Conservation (phyloP, 2,329 filamentous ascomycete genomes). For the Sporothrix brasiliensis region DNA sequence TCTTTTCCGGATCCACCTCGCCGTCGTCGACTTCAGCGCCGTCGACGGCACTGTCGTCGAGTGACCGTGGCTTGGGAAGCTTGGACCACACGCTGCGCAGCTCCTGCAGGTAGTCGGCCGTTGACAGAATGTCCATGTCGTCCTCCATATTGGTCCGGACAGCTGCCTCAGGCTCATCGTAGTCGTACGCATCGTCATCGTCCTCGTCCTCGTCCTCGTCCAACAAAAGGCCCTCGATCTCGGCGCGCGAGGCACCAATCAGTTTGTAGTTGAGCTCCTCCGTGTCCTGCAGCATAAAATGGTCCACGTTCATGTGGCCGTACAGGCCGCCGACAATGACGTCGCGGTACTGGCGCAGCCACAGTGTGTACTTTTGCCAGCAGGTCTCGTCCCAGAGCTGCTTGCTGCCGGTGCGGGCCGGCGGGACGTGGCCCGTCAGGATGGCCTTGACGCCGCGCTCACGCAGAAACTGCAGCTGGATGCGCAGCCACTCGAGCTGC, state of each 20-base stretch:
- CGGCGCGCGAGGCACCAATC: conserved; percentile 38
- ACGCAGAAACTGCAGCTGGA: conserved; percentile 83
- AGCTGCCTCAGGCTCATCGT: conserved; percentile 6
- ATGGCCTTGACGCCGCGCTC: conserved; percentile 90
- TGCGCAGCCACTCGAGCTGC: conserved; percentile 93
- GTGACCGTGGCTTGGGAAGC: conserved; percentile 58
- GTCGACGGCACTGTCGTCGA: conserved; percentile 32
- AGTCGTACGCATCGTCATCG: neutral
- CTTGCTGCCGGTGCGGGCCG: conserved; percentile 82
- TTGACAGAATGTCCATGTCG: conserved; percentile 66
- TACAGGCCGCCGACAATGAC: conserved; percentile 78
- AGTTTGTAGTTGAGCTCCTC: conserved; percentile 68
- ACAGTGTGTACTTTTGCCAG: conserved; percentile 96
- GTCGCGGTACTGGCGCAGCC: conserved; percentile 88
- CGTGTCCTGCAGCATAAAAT: conserved; percentile 90
- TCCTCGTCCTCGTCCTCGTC: conserved; percentile 45
- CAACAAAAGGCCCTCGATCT: conserved; percentile 11
- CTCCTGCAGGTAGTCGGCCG: conserved; percentile 77
- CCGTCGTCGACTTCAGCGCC: conserved; percentile 36
- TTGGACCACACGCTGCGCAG: conserved; percentile 76
- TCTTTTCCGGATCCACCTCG: conserved; percentile 37
- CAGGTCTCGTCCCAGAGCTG: conserved; percentile 93
- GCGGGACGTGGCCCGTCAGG: conserved; percentile 89
- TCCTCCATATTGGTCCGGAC: conserved; percentile 50
- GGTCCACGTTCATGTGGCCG: conserved; percentile 98